Conservation (phyloP, 2,329 filamentous ascomycete genomes). For the Colletotrichum kahawae region DNA sequence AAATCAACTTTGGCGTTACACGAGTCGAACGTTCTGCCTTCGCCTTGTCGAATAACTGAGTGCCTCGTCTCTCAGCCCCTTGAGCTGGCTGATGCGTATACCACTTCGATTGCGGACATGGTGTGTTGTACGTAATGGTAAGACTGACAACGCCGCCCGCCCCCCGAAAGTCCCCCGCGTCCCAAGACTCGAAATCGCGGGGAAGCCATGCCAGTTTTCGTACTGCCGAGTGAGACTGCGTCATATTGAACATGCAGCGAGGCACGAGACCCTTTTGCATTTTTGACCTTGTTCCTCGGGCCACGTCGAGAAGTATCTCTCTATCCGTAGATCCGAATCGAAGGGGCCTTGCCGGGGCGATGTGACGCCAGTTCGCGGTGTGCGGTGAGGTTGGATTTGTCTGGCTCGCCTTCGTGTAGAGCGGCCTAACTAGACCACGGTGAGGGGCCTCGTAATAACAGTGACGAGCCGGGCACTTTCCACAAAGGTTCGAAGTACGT, state of each 20-base stretch:
- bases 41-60: not conserved
- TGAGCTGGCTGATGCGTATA: not conserved
- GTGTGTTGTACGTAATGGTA: not conserved
- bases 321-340: not conserved
- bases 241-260: not conserved
- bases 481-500: rapidly evolving
- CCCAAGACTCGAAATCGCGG: not conserved
- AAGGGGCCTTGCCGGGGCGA: not conserved
- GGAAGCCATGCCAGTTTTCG: not conserved
- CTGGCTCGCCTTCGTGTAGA: not conserved
- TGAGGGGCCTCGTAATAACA: not conserved
- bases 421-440: not conserved
- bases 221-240: not conserved
- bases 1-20: not conserved
- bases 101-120: not conserved
- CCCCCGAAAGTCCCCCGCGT: not conserved
- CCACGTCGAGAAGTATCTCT: not conserved
- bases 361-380: not conserved
- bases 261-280: constrained; percentile 6
- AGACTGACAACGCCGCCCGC: not conserved
- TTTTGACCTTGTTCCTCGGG: not conserved
- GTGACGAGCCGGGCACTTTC: not conserved
- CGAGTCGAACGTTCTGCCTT: not conserved
- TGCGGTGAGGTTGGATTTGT: not conserved
- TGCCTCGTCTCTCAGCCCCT: not conserved